phyloP scores from a whole-genome alignment of 2,329 filamentous ascomycete genomes.

The Neonectria coccinea region DNA sequence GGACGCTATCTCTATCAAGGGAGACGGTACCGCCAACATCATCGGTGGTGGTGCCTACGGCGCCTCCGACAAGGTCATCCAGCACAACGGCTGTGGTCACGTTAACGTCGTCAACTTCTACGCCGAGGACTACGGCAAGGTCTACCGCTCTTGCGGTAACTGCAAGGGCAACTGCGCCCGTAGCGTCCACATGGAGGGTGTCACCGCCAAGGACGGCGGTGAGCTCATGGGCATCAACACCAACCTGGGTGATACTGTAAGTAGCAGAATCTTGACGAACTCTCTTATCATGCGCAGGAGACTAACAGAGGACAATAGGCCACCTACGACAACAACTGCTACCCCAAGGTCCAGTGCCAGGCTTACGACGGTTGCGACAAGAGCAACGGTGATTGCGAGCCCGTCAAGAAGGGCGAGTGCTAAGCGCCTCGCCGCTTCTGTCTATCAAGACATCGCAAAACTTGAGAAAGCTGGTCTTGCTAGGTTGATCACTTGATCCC shows the following conservation, averaged over 20 bases:
- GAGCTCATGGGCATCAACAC: slow-evolving; percentile 58
- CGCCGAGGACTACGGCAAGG: slow-evolving; percentile 61
- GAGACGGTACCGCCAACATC: slow-evolving; percentile 54
- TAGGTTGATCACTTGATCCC: background rate
- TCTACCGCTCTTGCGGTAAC: slow-evolving; percentile 45
- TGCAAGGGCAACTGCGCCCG: slow-evolving; percentile 52
- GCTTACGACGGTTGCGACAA: slow-evolving; percentile 48
- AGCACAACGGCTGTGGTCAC: slow-evolving; percentile 59
- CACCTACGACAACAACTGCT: slow-evolving; percentile 49
- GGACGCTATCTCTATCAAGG: slow-evolving; percentile 47
- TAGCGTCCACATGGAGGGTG: slow-evolving; percentile 58
- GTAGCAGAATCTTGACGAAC: background rate
- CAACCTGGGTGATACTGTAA: slow-evolving; percentile 47
- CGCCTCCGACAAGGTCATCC: slow-evolving; percentile 53
- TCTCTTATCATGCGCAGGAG: background rate
- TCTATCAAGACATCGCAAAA: background rate
- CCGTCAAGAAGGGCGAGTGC: slow-evolving; percentile 45
- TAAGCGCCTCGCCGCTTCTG: slow-evolving; percentile 27
- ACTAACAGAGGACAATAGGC: slow-evolving; percentile 35
- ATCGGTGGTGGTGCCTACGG: slow-evolving; percentile 55
- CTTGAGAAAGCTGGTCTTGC: background rate
- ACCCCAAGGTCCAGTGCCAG: slow-evolving; percentile 45
- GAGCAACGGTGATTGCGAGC: slow-evolving; percentile 45
- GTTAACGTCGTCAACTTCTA: slow-evolving; percentile 57
- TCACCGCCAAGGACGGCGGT: slow-evolving; percentile 55